phyloP scores from a whole-genome alignment of 192 early-diverging fungal species.

The Lobulomyces angularis region DNA sequence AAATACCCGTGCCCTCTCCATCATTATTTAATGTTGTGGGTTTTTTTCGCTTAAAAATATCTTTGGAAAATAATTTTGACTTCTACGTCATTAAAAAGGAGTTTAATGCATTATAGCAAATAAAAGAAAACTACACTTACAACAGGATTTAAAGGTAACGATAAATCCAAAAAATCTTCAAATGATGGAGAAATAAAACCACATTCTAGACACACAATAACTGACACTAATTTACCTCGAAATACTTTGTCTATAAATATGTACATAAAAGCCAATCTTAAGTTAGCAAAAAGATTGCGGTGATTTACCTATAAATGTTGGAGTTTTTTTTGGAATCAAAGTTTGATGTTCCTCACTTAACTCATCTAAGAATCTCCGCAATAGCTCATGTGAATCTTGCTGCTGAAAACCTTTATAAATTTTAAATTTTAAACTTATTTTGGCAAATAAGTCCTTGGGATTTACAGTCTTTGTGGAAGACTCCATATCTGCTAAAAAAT shows the following conservation, averaged over 20 bases:
- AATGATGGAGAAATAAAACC: slow-evolving; percentile 32
- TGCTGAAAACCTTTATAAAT: slow-evolving; percentile 45
- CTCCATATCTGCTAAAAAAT: too few species aligned
- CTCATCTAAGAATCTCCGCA: slow-evolving; percentile 51
- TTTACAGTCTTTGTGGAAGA: slow-evolving; percentile 23
- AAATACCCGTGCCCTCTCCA: too few species aligned
- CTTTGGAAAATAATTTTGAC: too few species aligned
- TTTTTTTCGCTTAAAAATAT: too few species aligned
- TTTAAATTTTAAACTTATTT: slow-evolving; percentile 40
- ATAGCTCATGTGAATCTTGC: slow-evolving; percentile 63
- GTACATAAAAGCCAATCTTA: too few species aligned
- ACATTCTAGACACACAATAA: slow-evolving; percentile 40
- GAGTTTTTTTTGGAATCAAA: slow-evolving; percentile 3
- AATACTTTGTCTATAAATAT: slow-evolving; percentile 57
- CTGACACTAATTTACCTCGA: slow-evolving; percentile 47
- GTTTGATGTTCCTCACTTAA: slow-evolving; percentile 39
- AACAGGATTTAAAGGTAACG: slow-evolving; percentile 32
- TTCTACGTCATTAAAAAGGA: too few species aligned
- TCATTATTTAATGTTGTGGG: too few species aligned
- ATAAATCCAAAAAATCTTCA: slow-evolving; percentile 54
- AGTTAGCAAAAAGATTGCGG: too few species aligned
- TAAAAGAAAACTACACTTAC: too few species aligned
- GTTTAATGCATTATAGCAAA: too few species aligned
- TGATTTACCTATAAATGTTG: too few species aligned
- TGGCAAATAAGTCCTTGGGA: slow-evolving; percentile 41